Evolutionary conservation across 495 filamentous ascomycete species (phyloP).

Genomic region (Annulohypoxylon nitens): DNA sequence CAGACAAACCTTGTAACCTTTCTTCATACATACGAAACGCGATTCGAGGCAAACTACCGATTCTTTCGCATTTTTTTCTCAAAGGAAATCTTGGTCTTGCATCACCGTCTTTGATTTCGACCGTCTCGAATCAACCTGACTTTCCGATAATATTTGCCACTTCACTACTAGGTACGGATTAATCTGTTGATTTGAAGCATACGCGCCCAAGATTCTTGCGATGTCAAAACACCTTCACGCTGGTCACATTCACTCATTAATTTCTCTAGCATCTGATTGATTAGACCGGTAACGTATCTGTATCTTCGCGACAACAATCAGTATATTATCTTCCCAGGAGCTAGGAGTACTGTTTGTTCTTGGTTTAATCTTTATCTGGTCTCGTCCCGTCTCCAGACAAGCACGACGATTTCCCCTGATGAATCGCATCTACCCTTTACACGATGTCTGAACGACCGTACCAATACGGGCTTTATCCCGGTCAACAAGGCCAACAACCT

Average conservation of each 20-base stretch:
- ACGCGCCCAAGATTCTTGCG: constrained; percentile 36
- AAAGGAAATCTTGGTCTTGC: constrained; percentile 29
- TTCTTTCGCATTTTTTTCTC: constrained; percentile 23
- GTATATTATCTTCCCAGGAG: background rate
- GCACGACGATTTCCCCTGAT: constrained; percentile 21
- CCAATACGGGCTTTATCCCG: constrained; percentile 52
- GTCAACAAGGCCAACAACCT: constrained; percentile 51
- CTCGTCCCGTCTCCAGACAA: background rate
- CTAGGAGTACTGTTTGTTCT: background rate
- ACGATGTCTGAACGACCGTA: constrained; percentile 58
- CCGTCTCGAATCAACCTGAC: background rate
- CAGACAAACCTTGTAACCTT: background rate
- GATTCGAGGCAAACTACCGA: constrained; percentile 7
- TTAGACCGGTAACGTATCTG: background rate
- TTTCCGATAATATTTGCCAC: background rate
- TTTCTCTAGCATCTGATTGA: constrained; percentile 21
- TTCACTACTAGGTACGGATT: constrained; percentile 7
- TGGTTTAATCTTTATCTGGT: background rate
- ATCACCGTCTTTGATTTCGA: constrained; percentile 27
- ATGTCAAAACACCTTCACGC: constrained; percentile 26
- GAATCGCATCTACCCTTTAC: constrained; percentile 25
- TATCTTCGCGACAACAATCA: background rate
- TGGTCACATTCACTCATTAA: constrained; percentile 12
- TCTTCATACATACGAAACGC: constrained; percentile 7
- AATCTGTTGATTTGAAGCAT: constrained; percentile 21